These are phyloP conservation scores for Penicillium bialowiezense DNA, from an alignment of 495 filamentous ascomycete genomes.

Conservation along the genomic window DNA sequence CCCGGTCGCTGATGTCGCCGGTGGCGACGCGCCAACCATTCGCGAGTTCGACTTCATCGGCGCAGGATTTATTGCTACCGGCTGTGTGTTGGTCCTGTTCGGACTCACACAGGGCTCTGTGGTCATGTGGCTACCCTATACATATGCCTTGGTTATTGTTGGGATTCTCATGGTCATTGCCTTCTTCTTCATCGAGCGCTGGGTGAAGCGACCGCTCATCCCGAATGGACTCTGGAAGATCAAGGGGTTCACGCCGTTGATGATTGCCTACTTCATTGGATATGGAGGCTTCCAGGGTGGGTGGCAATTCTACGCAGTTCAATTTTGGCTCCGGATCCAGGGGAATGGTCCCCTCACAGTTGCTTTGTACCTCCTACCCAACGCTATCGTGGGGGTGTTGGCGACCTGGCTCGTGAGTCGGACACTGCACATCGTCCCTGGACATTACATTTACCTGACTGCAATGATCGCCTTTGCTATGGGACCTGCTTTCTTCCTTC, in stretches of 20 bases:
- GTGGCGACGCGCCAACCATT: slow-evolving; percentile 23
- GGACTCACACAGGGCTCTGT: slow-evolving; percentile 33
- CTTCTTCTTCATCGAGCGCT: slow-evolving; percentile 28
- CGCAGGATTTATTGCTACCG: slow-evolving; percentile 17
- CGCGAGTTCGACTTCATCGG: slow-evolving; percentile 32
- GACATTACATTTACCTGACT: slow-evolving; percentile 46
- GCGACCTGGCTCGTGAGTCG: slow-evolving; percentile 46
- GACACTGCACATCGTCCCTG: slow-evolving; percentile 43
- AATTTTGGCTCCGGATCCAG: slow-evolving; percentile 49
- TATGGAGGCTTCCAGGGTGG: slow-evolving; percentile 45
- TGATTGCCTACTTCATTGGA: slow-evolving; percentile 47
- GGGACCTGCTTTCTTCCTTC: slow-evolving; percentile 34
- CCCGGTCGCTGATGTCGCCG: slow-evolving; percentile 21
- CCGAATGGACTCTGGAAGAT: slow-evolving; percentile 35
- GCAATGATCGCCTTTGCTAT: slow-evolving; percentile 33
- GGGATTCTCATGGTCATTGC: slow-evolving; percentile 25
- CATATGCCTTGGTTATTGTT: slow-evolving; percentile 20
- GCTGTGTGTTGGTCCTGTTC: slow-evolving; percentile 32
- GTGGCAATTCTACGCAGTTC: slow-evolving; percentile 53
- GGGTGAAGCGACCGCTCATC: slow-evolving; percentile 26
- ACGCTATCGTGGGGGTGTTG: slow-evolving; percentile 41
- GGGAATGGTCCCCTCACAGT: slow-evolving; percentile 34
- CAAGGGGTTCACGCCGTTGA: slow-evolving; percentile 45
- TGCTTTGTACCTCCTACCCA: slow-evolving; percentile 43
- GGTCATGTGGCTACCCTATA: slow-evolving; percentile 28